Evolutionary conservation across 140 eudicot species (phyloP), one percentile per base, ranked within the genome.

Genomic region (Oenanthe javanica): DNA sequence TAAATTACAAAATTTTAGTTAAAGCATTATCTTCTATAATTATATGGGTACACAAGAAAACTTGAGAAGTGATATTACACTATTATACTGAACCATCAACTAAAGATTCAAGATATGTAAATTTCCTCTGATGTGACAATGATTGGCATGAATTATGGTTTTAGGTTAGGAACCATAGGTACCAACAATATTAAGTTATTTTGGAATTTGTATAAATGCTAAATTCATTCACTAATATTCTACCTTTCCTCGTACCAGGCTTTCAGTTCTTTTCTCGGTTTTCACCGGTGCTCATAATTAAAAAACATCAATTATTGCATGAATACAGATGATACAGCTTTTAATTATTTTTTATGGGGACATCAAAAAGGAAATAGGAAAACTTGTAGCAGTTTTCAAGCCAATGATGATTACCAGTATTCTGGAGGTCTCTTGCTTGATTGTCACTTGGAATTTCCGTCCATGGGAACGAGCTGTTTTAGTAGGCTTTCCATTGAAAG

Each of bases 381-480:
- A 67, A 14, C 6, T 66, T 10, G n/a, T 45, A n/a, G 54, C 31
- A 46, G 40, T 47, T 12, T 16, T 12, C n/a, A 15, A 49, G 61
- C 2, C 10, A 75, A 48, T n/a, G 59, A 46, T 75, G 45, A 48
- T 27, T 91, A 89, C 97, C 94, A 91, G 84, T 86, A 91, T 88
- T 77, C 97, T 85, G 55, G 97, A 88, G 0, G 95, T 89, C 87
- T 91, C 97, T 82, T 91, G 94, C 81, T 86, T 86, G 61, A 91
- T 79, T 12, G 94, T 84, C 63, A 91, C 92, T 74, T 91, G 97
- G 82, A 91, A 89, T 81, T 91, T 91, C 80, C 85, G 88, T 61
- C 97, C 97, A 55, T 91, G 97, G 14, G 97, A 89, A 12, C 97
- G 89, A 21, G 97, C 97, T 2, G 97, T 91, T 66, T 91, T 91